Evolutionary conservation across 495 filamentous ascomycete species (phyloP), one percentile per base, ranked within the genome.

Genomic region (Mycothermus thermophilus): DNA sequence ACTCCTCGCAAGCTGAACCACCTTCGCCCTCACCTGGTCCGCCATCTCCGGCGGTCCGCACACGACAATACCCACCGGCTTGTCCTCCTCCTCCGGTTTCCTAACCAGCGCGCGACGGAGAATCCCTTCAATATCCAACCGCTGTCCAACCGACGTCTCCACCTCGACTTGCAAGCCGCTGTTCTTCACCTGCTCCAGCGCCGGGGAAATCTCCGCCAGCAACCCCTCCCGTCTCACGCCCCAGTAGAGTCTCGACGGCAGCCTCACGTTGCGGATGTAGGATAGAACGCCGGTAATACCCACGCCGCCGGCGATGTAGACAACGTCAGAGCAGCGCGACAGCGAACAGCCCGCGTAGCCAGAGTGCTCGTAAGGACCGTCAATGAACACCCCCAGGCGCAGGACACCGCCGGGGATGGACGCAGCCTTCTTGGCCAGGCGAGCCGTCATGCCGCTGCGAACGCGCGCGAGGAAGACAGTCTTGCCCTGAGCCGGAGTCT

Each of bases 281-380:
- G 47, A 39, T 7, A 54, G 30, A 17, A 48, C 18, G 14, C 42
- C 39, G 2, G 49, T 46, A 28, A 52, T 42, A 6, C 46, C 49
- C n/a, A 50, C 52, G 12, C 46, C 43, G 13, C 49, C 46, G 17
- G 43, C 46, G 11, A 55, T 50, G 32, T 41, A 52, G 10, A 52
- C 12, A 4, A 52, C 10, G 13, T 28, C 36, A 9, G 42, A 34
- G 26, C 46, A 44, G 8, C 30, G 34, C 19, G 14, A 25, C 3
- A 48, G 44, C 11, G 34, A 15, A 0, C 33, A 25, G 0, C 27
- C 31, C 8, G 45, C 34, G 19, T 35, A 36, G 6, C 43, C 34
- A 1, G 39, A 34, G 30, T 48, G 38, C n/a, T 20, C 33, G 20
- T 48, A 44, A 3, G 38, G 27, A 0, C 44, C 44, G 9, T 51